phyloP scores from a whole-genome alignment of 2,329 filamentous ascomycete genomes.

The Stagonosporopsis rhizophila region DNA sequence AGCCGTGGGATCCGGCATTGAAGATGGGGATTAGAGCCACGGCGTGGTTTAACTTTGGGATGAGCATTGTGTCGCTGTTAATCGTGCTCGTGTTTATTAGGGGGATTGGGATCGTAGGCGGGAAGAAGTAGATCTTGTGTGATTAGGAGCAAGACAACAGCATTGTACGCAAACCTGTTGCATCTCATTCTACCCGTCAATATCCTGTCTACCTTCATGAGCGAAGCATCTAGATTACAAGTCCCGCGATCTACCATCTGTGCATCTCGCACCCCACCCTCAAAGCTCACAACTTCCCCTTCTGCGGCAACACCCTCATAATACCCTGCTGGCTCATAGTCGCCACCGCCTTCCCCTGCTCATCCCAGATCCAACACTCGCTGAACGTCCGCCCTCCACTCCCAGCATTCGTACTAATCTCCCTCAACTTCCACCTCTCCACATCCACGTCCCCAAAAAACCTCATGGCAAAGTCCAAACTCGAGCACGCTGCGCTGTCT shows the following conservation, averaged over 20 bases:
- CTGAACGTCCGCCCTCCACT: constrained; percentile 54
- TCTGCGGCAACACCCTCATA: constrained; percentile 28
- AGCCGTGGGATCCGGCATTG: constrained; percentile 40
- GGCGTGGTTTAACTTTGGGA: constrained; percentile 51
- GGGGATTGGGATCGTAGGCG: constrained; percentile 29
- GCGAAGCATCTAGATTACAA: too few relatives aligned
- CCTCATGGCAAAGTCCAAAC: constrained; percentile 60
- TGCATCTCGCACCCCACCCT: background rate
- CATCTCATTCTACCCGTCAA: background rate
- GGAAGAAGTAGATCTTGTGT: background rate
- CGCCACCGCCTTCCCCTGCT: constrained; percentile 54
- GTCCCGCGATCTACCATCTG: background rate
- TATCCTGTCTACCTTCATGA: background rate
- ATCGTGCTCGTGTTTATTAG: constrained; percentile 43
- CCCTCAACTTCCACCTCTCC: constrained; percentile 54
- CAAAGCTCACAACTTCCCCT: constrained; percentile 22
- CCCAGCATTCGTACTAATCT: constrained; percentile 50
- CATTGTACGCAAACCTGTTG: too few relatives aligned
- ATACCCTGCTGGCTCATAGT: constrained; percentile 59
- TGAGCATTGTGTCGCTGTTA: constrained; percentile 43
- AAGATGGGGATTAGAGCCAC: constrained; percentile 49
- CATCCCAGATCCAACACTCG: constrained; percentile 57
- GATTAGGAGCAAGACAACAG: background rate
- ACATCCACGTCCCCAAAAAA: constrained; percentile 53
- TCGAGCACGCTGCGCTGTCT: constrained; percentile 55